Evolutionary conservation across 2,329 filamentous ascomycete species (phyloP).

Genomic region (Escovopsis sp.): DNA sequence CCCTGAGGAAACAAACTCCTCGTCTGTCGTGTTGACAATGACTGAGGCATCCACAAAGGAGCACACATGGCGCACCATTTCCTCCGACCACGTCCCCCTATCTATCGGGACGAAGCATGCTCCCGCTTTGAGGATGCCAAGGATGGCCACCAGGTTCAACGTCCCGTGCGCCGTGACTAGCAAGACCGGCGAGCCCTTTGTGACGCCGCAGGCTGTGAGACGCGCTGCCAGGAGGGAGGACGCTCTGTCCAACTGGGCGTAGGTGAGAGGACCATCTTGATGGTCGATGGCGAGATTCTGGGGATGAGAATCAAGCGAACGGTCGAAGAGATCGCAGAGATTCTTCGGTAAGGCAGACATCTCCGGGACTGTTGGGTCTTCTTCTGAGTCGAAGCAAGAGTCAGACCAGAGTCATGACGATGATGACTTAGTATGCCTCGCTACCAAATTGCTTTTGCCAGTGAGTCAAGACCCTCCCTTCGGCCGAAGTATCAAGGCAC

Average conservation of each 20-base stretch:
- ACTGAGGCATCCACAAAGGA: neutral
- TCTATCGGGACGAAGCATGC: constrained; percentile 5
- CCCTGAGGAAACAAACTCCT: neutral
- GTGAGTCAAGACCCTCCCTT: no score
- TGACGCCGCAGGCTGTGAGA: neutral
- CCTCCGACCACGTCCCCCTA: constrained; percentile 1
- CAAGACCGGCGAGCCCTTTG: neutral
- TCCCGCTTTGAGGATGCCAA: constrained; percentile 3
- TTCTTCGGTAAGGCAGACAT: neutral
- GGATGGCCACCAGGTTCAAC: constrained; percentile 3
- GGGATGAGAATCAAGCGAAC: neutral
- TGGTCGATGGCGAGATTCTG: constrained; percentile 3
- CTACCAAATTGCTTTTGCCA: no score
- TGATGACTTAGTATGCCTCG: neutral
- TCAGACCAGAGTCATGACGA: neutral
- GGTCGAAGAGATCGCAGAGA: constrained; percentile 1
- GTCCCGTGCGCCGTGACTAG: constrained; percentile 3
- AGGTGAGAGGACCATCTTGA: constrained; percentile 1
- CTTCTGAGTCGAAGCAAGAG: no score
- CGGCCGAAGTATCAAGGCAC: no score
- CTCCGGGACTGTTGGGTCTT: no score
- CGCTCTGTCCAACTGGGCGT: neutral
- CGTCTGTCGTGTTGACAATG: constrained; percentile 4
- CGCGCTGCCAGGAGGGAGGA: neutral
- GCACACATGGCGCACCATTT: constrained; percentile 2